Evolutionary conservation across 148 eudicot genomes (phyloP).

Genomic region (Rhododendron kiyosumense): DNA sequence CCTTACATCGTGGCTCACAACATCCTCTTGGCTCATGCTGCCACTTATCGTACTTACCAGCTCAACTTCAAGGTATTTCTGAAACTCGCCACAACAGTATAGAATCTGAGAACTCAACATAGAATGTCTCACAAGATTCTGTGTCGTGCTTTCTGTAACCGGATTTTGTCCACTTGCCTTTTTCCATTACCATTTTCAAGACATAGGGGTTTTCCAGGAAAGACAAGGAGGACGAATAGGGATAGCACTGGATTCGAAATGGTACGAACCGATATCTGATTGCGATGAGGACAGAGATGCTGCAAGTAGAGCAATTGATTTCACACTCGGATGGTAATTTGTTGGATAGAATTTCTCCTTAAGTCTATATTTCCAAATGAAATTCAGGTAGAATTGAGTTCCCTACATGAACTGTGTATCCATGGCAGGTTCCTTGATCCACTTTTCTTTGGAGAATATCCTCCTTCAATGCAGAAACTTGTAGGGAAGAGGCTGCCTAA

Average conservation of each 20-base stretch:
- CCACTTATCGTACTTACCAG: constrained; percentile 59
- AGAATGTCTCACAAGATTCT: background rate
- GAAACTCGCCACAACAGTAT: background rate
- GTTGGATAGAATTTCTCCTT: background rate
- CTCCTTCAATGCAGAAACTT: constrained; percentile 67
- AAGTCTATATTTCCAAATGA: background rate
- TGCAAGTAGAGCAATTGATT: constrained; percentile 80
- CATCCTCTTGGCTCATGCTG: constrained; percentile 80
- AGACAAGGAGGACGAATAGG: constrained; percentile 76
- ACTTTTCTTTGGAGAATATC: constrained; percentile 72
- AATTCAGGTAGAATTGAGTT: background rate
- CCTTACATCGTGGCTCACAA: constrained; percentile 91
- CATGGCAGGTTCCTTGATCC: constrained; percentile 91
- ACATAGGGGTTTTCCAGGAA: constrained; percentile 31
- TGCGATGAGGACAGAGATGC: constrained; percentile 70
- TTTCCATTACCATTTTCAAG: background rate
- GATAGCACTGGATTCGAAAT: constrained; percentile 77
- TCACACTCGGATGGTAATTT: constrained; percentile 76
- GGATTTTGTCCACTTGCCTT: background rate
- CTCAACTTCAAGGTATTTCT: constrained; percentile 63
- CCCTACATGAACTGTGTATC: background rate
- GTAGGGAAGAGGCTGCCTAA: constrained; percentile 71
- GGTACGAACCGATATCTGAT: constrained; percentile 81
- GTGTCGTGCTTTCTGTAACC: background rate
- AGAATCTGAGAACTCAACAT: background rate